phyloP scores from a whole-genome alignment of 23 red algal genomes.

The Gracilaria gracilis region DNA sequence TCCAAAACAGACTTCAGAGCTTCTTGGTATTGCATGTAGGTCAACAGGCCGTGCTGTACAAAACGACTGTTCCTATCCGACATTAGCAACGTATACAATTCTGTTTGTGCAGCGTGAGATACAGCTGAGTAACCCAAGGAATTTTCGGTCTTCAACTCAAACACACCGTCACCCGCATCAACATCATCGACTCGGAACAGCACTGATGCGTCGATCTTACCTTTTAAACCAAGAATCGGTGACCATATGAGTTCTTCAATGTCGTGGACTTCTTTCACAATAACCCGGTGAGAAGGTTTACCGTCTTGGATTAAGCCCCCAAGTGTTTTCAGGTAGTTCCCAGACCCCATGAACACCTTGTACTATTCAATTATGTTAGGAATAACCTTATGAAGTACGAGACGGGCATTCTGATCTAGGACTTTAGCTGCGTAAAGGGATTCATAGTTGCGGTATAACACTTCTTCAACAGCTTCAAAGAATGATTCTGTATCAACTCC shows the following conservation, averaged over 20 bases:
- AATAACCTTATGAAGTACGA: slow-evolving; percentile 60
- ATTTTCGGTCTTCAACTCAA: slow-evolving; percentile 86
- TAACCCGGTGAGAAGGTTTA: slow-evolving; percentile 30
- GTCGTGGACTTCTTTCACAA: slow-evolving; percentile 57
- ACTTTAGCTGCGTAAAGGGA: slow-evolving; percentile 60
- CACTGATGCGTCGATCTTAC: slow-evolving; percentile 91
- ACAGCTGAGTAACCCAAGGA: slow-evolving; percentile 38
- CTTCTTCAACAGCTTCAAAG: slow-evolving; percentile 54
- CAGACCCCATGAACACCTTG: slow-evolving; percentile 15
- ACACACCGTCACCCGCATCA: slow-evolving; percentile 34
- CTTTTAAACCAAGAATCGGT: slow-evolving; percentile 92
- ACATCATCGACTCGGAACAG: slow-evolving; percentile 31
- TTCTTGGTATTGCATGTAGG: slow-evolving; percentile 67
- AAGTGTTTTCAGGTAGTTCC: background rate
- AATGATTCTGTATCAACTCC: slow-evolving; percentile 29
- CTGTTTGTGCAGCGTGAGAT: slow-evolving; percentile 77
- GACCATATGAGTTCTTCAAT: slow-evolving; percentile 95
- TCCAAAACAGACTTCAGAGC: slow-evolving; percentile 15
- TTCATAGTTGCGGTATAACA: slow-evolving; percentile 40
- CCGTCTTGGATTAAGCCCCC: slow-evolving; percentile 10
- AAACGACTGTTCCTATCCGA: slow-evolving; percentile 69
- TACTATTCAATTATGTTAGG: slow-evolving; percentile 72
- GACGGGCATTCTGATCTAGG: slow-evolving; percentile 28
- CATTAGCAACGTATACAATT: slow-evolving; percentile 77
- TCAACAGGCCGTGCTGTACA: slow-evolving; percentile 44